Evolutionary conservation across 331 rosid genomes (phyloP), one percentile per base, ranked within the genome.

Genomic region (Erythrophleum ivorense): DNA sequence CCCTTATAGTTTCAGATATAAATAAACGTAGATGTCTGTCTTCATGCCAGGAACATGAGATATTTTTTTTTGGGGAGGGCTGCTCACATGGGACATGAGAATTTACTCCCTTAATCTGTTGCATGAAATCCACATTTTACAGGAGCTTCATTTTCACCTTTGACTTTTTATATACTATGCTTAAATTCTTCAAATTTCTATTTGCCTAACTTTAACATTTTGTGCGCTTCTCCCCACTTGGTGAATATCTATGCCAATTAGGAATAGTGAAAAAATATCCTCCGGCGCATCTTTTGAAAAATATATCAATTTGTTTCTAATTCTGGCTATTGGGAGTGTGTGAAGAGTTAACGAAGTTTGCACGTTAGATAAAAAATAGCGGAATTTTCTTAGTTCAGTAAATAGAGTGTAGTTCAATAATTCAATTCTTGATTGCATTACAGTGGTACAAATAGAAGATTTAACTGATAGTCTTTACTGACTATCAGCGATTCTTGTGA

Each of bases 401-500:
- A 76, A 24, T 29, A 43, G 46, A 24, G 7, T 62, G 71, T 58
- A n/a, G 46, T 82, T 68, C 66, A 36, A 38, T 9, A 57, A 19
- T 82, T 67, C 66, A 49, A 40, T 21, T 49, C 38, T 40, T 65
- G 10, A 58, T 54, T 0, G 40, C 57, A 46, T 21, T 54, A 68
- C 38, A 3, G 41, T 48, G 59, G 38, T 36, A 71, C 21, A 76
- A 48, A 36, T 31, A 0, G 40, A 18, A 55, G 18, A 7, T 31
- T 71, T 59, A 81, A 78, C 48, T 34, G 5, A 45, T 46, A 29
- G 66, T 70, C 71, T 76, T 68, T 18, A 33, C 65, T 49, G n/a
- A 69, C 67, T 21, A 53, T 18, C 45, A 71, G 38, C 14, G 0
- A 15, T 73, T 78, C 24, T 41, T 53, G 60, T 34, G 31, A 73